Evolutionary conservation across 805 yeast genomes (phyloP), one percentile per base, ranked within the genome.

Genomic region (Kodamaea hsintzibuensis): DNA sequence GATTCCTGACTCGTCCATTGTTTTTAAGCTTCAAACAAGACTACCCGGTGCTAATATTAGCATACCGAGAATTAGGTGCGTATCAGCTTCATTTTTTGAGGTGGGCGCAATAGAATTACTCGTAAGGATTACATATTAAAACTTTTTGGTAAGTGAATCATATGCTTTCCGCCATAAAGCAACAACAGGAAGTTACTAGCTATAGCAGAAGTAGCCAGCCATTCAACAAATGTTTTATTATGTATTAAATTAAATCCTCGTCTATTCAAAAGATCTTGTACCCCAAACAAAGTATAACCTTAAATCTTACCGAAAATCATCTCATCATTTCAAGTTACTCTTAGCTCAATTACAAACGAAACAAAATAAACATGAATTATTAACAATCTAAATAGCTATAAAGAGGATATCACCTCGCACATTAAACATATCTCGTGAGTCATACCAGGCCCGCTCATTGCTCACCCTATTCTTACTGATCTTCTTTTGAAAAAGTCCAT

Each of bases 401-500:
- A 16, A 44, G 16, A 43, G 38, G 19, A 44, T 40, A 40, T 40
- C 22, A 18, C 19, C 22, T 17, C 43, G 19, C 38, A 33, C 47
- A 44, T 44, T 44, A 44, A 43, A 44, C 47, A 44, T 44, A 19
- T n/a, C 18, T 22, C 37, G 38, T 33, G 27, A 40, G 35, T 30
- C 35, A 30, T 30, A 30, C 35, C 35, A 30, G 35, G 35, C 35
- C 35, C 27, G 45, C 37, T 33, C 48, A 44, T 38, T 10, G 19
- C 54, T 38, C 40, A 50, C 22, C 66, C 65, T 16, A 70, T 65
- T 56, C 71, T 62, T 4, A 72, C 65, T 52, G 75, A 70, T 57
- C 89, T 81, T 70, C 92, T 80, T 65, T 86, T 86, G 74, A 87
- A 86, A 66, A 87, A 87, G 67, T 86, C 92, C 80, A 87, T 82